Base-by-base conservation (phyloP, 1,139 yeast genomes). In the Kurtzmaniella quercitrusa region DNA sequence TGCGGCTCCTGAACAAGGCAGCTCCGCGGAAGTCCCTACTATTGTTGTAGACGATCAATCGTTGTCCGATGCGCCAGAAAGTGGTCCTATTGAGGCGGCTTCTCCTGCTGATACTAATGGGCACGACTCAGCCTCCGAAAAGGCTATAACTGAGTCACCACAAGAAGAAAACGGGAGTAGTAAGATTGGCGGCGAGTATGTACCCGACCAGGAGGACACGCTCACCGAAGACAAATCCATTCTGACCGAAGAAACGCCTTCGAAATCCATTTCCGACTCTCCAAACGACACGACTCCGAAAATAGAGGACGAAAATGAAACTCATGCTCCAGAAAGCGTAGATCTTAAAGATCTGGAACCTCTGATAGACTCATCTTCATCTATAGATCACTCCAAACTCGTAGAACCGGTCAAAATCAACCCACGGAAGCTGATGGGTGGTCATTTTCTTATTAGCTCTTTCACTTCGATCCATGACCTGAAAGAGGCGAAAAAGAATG, bases 401-500 rank as follows among this genome's bases (percentile, higher is more conserved):
- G 37, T 25, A n/a, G 43, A 25, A 7, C 37, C 41, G n/a, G 19
- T 17, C 7, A 36, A 33, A 17, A 14, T 31, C 18, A 31, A 15
- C 18, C 36, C 38, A 19, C n/a, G 38, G 5, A 36, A 36, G 27
- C 38, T 36, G 38, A 36, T 36, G 25, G 25, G 25, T 5, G 31
- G 37, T 14, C 43, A 43, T 15, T 43, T 43, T n/a, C 25, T 43
- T 25, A 34, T 37, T n/a, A 41, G 41, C 6, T 45, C 46, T 2
- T 41, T 43, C 21, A 43, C 46, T 12, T 21, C 41, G n/a, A 38
- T 43, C 17, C 44, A 40, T 31, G 46, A 43, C 5, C 33, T 41
- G 43, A 73, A 71, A 49, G 76, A 71, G 42, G 69, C 68, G 18
- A 72, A 70, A 50, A 72, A 72, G 51, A 66, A 70, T 45, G 69